Conservation (phyloP, 2,329 filamentous ascomycete genomes). For the Rutstroemia sp. region DNA sequence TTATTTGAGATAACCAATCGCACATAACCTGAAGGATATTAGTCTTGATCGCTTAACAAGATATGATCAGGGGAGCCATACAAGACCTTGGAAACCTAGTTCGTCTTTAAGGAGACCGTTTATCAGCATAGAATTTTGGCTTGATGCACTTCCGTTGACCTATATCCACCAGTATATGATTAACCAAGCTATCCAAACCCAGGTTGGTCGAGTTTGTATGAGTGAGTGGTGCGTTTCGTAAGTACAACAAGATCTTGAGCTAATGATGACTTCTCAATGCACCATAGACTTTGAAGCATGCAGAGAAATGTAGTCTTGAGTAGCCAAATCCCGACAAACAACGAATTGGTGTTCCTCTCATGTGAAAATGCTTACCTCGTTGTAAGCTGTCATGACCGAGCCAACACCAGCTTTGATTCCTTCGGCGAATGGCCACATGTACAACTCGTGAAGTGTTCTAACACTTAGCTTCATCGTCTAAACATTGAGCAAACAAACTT, state of each 20-base stretch:
- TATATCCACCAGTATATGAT: neutral
- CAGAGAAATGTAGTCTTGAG: neutral
- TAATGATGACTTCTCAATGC: neutral
- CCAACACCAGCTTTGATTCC: slow-evolving; percentile 64
- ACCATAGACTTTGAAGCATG: too few relatives aligned
- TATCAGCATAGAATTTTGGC: slow-evolving; percentile 60
- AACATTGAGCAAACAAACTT: neutral
- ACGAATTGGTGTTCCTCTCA: neutral
- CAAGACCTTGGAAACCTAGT: slow-evolving; percentile 59
- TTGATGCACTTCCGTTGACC: slow-evolving; percentile 55
- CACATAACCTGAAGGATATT: slow-evolving; percentile 49
- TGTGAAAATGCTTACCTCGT: slow-evolving; percentile 36
- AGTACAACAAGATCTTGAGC: too few relatives aligned
- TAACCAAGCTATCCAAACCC: too few relatives aligned
- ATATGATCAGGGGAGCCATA: slow-evolving; percentile 5
- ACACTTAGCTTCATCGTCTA: neutral
- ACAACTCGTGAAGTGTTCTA: slow-evolving; percentile 51
- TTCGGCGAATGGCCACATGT: slow-evolving; percentile 50
- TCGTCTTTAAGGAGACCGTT: slow-evolving; percentile 68
- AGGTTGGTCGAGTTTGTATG: too few relatives aligned
- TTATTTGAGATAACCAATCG: slow-evolving; percentile 60
- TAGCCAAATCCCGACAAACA: neutral
- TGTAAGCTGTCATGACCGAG: slow-evolving; percentile 78
- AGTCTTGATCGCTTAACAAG: neutral
- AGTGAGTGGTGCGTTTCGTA: too few relatives aligned